Conservation (phyloP, 768 basidiomycete genomes). For the Pisolithus sp. region DNA sequence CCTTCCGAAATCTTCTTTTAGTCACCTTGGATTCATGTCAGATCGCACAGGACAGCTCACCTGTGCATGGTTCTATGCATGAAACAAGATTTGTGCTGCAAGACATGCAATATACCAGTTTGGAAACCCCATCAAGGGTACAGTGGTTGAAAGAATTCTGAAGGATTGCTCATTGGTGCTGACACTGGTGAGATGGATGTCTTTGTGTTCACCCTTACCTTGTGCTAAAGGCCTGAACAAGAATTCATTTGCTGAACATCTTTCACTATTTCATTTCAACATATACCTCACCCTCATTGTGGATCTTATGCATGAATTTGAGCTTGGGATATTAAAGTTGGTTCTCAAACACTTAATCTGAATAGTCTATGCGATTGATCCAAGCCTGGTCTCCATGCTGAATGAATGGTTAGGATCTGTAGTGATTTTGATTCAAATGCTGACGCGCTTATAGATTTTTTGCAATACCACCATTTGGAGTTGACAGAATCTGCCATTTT, state of each 20-base stretch:
- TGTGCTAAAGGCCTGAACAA: slow-evolving; percentile 5
- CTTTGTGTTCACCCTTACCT: no score
- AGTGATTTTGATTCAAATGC: background rate
- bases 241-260: slow-evolving; percentile 29
- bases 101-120: slow-evolving; percentile 6
- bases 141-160: slow-evolving; percentile 3
- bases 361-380: slow-evolving; percentile 18
- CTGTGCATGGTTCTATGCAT: background rate
- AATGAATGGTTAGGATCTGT: slow-evolving; percentile 17
- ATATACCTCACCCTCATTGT: slow-evolving; percentile 22
- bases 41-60: slow-evolving; percentile 6
- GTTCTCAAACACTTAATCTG: slow-evolving; percentile 33
- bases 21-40: slow-evolving; percentile 4
- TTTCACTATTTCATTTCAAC: slow-evolving; percentile 17
- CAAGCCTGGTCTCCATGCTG: slow-evolving; percentile 11
- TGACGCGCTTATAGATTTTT: background rate
- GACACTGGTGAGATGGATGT: slow-evolving; percentile 7
- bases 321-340: slow-evolving; percentile 34
- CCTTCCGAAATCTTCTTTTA: slow-evolving; percentile 10
- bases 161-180: slow-evolving; percentile 9
- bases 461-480: slow-evolving; percentile 20
- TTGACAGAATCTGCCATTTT: slow-evolving; percentile 31
- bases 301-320: slow-evolving; percentile 37
- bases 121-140: slow-evolving; percentile 10
- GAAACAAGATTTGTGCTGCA: background rate